Evolutionary conservation across 192 early-diverging fungal genomes (phyloP).

Genomic region (Dimargaris xerosporica): DNA sequence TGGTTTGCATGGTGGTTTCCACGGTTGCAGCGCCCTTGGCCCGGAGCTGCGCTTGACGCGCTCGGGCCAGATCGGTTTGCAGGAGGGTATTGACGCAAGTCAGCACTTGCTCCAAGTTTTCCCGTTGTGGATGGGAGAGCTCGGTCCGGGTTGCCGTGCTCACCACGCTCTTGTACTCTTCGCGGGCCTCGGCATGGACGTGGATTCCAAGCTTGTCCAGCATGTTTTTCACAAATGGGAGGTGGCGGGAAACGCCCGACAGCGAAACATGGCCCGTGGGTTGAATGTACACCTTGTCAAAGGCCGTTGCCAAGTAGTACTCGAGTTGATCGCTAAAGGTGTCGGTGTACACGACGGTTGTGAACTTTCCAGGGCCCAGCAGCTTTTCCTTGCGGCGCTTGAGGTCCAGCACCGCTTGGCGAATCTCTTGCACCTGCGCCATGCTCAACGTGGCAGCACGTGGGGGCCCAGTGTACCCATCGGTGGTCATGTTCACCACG

Average conservation of each 20-base stretch:
- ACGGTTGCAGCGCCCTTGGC: neutral
- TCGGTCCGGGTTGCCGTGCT: slow-evolving; percentile 32
- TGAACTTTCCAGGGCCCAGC: slow-evolving; percentile 27
- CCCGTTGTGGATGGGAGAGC: slow-evolving; percentile 32
- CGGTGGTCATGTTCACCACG: slow-evolving; percentile 22
- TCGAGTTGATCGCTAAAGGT: slow-evolving; percentile 47
- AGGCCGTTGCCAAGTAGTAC: slow-evolving; percentile 51
- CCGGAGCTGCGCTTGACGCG: slow-evolving; percentile 17
- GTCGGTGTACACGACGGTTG: slow-evolving; percentile 43
- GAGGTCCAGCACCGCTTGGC: slow-evolving; percentile 33
- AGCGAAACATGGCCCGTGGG: slow-evolving; percentile 42
- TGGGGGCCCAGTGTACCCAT: slow-evolving; percentile 20
- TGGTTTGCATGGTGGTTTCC: slow-evolving; percentile 15
- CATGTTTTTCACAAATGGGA: slow-evolving; percentile 40
- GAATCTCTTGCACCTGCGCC: slow-evolving; percentile 48
- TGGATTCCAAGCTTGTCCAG: slow-evolving; percentile 38
- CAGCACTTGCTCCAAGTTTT: slow-evolving; percentile 37
- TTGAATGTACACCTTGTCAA: slow-evolving; percentile 43
- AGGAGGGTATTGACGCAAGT: slow-evolving; percentile 37
- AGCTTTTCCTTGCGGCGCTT: slow-evolving; percentile 30
- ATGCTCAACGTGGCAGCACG: slow-evolving; percentile 22
- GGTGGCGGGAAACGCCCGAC: slow-evolving; percentile 31
- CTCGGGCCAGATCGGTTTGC: slow-evolving; percentile 30
- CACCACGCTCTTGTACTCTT: slow-evolving; percentile 42
- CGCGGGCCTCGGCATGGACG: slow-evolving; percentile 32